Conservation (phyloP, 805 yeast genomes). For the Kazachstania africana region DNA sequence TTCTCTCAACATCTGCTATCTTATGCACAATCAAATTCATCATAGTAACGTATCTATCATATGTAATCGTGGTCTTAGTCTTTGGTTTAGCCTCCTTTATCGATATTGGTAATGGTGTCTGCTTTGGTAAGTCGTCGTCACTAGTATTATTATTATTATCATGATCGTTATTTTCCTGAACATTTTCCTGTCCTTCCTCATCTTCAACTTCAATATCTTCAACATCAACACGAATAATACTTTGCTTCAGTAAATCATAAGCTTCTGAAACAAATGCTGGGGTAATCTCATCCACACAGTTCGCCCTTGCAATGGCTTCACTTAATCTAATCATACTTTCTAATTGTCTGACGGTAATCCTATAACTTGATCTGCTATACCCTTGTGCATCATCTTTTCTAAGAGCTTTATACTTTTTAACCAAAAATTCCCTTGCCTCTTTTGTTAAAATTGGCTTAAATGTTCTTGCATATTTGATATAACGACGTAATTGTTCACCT, state of each 20-base stretch:
- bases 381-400: conserved; percentile 89
- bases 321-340: conserved; percentile 88
- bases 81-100: conserved; percentile 7
- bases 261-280: conserved; percentile 89
- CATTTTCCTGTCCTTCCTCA: conserved; percentile 23
- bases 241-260: conserved; percentile 74
- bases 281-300: conserved; percentile 80
- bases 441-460: conserved; percentile 82
- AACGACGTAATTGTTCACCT: conserved; percentile 78
- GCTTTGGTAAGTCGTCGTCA: not conserved
- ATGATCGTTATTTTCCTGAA: conserved; percentile 7
- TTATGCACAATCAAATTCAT: conserved; percentile 67
- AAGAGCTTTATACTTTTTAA: conserved; percentile 70
- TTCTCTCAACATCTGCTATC: conserved; percentile 45
- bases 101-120: conserved; percentile 1
- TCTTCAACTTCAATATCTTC: conserved; percentile 84
- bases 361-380: conserved; percentile 60
- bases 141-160: conserved; percentile 12
- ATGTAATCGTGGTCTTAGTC: conserved; percentile 48
- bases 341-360: conserved; percentile 94
- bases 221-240: conserved; percentile 86
- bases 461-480: conserved; percentile 83
- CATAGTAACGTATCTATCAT: conserved; percentile 77
- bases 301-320: conserved; percentile 95
- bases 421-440: conserved; percentile 68